Percentiles rank a stretch among this genome's conserved stretches.
Evolutionary conservation across 768 basidiomycete species (phyloP).

Genomic region (Dioszegia aurantiaca): DNA sequence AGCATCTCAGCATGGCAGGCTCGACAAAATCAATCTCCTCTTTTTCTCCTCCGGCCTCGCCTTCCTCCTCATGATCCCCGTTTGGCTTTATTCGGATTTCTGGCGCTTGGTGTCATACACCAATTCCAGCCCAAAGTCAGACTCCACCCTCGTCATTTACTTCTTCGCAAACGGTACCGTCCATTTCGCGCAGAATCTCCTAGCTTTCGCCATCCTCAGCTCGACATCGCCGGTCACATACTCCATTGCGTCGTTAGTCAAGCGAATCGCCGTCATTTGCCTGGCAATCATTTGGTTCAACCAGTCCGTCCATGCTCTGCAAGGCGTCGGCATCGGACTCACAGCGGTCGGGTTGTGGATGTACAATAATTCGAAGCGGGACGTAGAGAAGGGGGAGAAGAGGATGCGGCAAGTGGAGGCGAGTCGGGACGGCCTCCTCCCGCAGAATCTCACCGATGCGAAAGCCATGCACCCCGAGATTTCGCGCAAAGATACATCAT

Average conservation of each 20-base stretch:
- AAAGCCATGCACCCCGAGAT: conserved; percentile 29
- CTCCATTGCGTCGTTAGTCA: conserved; percentile 95
- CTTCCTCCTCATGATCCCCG: conserved; percentile 90
- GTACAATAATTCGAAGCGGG: conserved; percentile 91
- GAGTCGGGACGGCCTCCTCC: conserved; percentile 49
- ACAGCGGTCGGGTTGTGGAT: conserved; percentile 89
- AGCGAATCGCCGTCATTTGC: conserved; percentile 96
- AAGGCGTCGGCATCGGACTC: conserved; percentile 82
- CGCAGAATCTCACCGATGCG: conserved; percentile 40
- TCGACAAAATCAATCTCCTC: conserved; percentile 95
- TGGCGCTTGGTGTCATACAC: conserved; percentile 58
- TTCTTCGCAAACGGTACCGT: conserved; percentile 92
- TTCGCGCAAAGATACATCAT: conserved; percentile 23
- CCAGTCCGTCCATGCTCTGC: conserved; percentile 76
- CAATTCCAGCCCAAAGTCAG: conserved; percentile 33
- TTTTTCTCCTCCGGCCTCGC: conserved; percentile 93
- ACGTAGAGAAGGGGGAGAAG: conserved; percentile 90
- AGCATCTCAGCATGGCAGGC: conserved; percentile 55
- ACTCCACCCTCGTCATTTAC: conserved; percentile 71
- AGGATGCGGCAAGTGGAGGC: conserved; percentile 61
- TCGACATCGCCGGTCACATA: conserved; percentile 98
- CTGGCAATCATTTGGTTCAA: conserved; percentile 96
- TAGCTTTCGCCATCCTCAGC: conserved; percentile 93
- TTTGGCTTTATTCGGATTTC: conserved; percentile 89
- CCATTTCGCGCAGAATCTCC: conserved; percentile 94